Evolutionary conservation across 2,329 filamentous ascomycete genomes (phyloP).

Genomic region (Ophiognomonia clavigignenti-juglandacearum): DNA sequence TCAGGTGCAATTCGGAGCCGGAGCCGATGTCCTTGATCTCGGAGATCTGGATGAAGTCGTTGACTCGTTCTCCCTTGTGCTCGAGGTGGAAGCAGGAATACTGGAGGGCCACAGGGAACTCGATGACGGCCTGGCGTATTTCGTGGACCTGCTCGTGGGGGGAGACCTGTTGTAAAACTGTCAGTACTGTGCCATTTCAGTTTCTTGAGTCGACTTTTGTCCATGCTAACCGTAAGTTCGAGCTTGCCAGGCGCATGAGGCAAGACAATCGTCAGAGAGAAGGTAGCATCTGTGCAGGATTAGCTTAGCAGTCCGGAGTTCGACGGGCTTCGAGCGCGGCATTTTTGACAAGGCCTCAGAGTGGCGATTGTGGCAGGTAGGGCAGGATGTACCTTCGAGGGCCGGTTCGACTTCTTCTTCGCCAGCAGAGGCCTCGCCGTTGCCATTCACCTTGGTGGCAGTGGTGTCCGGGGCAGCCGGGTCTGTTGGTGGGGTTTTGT

Average conservation of each 20-base stretch:
- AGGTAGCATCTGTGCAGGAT: conserved; percentile 38
- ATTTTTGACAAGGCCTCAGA: neutral
- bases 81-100: conserved; percentile 99
- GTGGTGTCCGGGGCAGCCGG: conserved; percentile 9
- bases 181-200: too few relatives aligned
- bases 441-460: conserved; percentile 1
- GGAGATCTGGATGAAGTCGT: conserved; percentile 89
- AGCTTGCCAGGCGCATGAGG: conserved; percentile 76
- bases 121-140: conserved; percentile 92
- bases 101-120: conserved; percentile 86
- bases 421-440: conserved; percentile 16
- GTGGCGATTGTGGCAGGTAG: conserved; percentile 17
- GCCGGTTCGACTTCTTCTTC: conserved; percentile 26
- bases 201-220: conserved; percentile 11
- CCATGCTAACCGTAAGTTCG: conserved; percentile 69
- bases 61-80: conserved; percentile 81
- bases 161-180: conserved; percentile 57
- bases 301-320: conserved; percentile 14
- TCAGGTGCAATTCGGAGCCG: conserved; percentile 73
- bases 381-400: conserved; percentile 26
- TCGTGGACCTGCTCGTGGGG: conserved; percentile 96
- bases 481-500: conserved; percentile 4
- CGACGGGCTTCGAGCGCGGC: neutral
- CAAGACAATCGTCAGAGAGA: conserved; percentile 69
- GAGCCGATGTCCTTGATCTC: conserved; percentile 77